phyloP scores from a whole-genome alignment of 176 grass and related monocot genomes.

The Raddia distichophylla region DNA sequence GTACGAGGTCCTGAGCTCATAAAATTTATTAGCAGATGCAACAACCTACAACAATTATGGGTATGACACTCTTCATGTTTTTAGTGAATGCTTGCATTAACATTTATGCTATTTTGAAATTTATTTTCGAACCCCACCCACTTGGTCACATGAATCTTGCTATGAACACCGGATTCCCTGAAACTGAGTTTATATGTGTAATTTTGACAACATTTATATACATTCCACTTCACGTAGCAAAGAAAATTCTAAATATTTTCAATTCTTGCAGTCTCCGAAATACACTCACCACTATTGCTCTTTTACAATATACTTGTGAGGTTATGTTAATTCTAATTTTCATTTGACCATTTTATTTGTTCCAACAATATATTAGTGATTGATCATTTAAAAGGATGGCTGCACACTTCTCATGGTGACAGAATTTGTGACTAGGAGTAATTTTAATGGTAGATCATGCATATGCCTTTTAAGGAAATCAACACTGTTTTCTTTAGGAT shows the following conservation, averaged over 20 bases:
- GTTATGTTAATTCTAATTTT: background rate
- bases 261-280: background rate
- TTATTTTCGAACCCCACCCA: background rate
- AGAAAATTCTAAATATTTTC: background rate
- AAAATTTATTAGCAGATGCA: slow-evolving; percentile 69
- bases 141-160: background rate
- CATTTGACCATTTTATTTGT: background rate
- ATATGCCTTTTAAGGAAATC: slow-evolving; percentile 10
- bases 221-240: background rate
- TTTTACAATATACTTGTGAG: background rate
- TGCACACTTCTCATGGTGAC: background rate
- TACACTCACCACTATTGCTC: background rate
- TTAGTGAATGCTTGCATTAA: background rate
- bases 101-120: background rate
- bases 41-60: slow-evolving; percentile 59
- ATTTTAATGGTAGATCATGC: background rate
- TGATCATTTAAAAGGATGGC: background rate
- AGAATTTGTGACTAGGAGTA: slow-evolving; percentile 7
- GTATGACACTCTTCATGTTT: slow-evolving; percentile 46
- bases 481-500: background rate
- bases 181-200: background rate
- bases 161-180: background rate
- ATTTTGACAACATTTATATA: background rate
- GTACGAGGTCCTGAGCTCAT: slow-evolving; percentile 58
- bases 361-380: background rate